Base-by-base conservation (phyloP, 768 basidiomycete species). In the Calvatia gigantea region DNA sequence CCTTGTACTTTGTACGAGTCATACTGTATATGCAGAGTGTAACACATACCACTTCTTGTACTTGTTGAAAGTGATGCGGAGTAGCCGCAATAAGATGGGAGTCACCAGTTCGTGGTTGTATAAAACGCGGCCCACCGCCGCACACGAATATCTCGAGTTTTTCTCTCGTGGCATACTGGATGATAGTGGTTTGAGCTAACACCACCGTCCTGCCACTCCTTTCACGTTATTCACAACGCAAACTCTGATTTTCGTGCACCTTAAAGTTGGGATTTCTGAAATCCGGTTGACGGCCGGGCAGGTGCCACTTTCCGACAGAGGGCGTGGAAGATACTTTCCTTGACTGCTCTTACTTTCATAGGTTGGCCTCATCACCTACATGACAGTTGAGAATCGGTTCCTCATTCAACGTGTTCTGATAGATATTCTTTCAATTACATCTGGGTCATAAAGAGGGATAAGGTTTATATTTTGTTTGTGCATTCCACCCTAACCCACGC, bases 241-340 rank as follows among this genome's bases (percentile, higher is more conserved):
- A 43, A 32, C 29, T 23, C 41, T 42, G 41, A 53, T 43, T 53
- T 43, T n/a, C n/a, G n/a, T n/a, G n/a, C n/a, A n/a, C n/a, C n/a
- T n/a, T n/a, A n/a, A n/a, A n/a, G n/a, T n/a, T n/a, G n/a, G n/a
- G n/a, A n/a, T n/a, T n/a, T n/a, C n/a, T n/a, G 23, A n/a, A 12
- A 14, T 11, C 6, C 19, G 51, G 19, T 32, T 32, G 23, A 32
- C 51, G 23, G 19, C 19, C n/a, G 3, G 17, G 12, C 39, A 42
- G 19, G 51, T 53, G 51, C 29, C 41, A 53, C 28, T 31, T 19
- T 31, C 23, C 31, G 11, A 23, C n/a, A 5, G 21, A 25, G 33
- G 5, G 33, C 6, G 32, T 50, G 48, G 48, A 32, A 38, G 48
- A 25, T 50, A 21, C 28, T 50, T 38, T 23, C 8, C 21, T 37